Base-by-base conservation (phyloP, 768 basidiomycete species). In the Tricholoma matsutake region DNA sequence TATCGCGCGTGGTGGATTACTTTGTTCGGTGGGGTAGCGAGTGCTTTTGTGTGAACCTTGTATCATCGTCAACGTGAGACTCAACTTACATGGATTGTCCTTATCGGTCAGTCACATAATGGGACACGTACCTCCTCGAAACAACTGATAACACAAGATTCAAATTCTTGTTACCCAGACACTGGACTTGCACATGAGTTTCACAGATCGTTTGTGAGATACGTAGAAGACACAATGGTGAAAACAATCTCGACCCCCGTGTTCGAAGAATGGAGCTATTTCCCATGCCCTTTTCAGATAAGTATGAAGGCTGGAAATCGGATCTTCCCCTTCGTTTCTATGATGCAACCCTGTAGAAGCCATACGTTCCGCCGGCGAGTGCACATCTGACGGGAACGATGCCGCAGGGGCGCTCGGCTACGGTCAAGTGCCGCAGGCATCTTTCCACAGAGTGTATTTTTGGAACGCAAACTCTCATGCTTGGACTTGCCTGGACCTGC, bases 1-100 rank as follows among this genome's bases (percentile, higher is more conserved):
- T 92, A 91, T 69, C 86, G 92, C 34, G 92, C 87, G 4, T 94
- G 91, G 91, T 94, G 92, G 92, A 69, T 92, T 54, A 91, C 89
- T 4, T 76, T 89, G 71, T 65, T 91, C 41, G 87, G 84, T 29
- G 83, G 83, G 41, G 70, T 88, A 34, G 75, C 70, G 54, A 87
- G 83, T 63, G 83, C 85, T n/a, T 78, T 84, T 64, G 76, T 76
- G 59, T 83, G 68, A 76, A 64, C 13, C 37, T 10, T 58, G 18
- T 60, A 31, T 45, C 53, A 54, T 54, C 13, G 51, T 18, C 31
- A n/a, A 32, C 18, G 16, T 18, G 31, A 32, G 51, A 53, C 8
- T 18, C 7, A 25, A 25, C 22, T 25, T 25, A 25, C 22, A 7
- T 18, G 11, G 31, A 31, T 52, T 31, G 29, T 11, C n/a, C 29